These are phyloP conservation scores for Trametes maxima DNA, from an alignment of 768 basidiomycete species.

Conservation along the genomic window DNA sequence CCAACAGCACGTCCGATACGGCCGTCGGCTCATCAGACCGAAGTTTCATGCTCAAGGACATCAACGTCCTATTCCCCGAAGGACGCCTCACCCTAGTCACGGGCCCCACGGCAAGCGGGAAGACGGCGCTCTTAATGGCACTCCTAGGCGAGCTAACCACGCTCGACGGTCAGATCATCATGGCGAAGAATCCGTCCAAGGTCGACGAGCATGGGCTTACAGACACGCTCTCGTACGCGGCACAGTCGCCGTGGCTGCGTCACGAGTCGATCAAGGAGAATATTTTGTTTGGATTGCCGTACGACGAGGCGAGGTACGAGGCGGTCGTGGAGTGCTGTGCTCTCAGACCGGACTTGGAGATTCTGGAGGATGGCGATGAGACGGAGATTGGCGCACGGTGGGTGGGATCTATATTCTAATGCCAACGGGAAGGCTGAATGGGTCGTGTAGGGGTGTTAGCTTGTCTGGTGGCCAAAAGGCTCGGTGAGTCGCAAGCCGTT, in stretches of 20 bases:
- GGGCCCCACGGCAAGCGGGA: constrained; percentile 82
- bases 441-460: constrained; percentile 58
- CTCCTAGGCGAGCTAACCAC: constrained; percentile 73
- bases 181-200: constrained; percentile 63
- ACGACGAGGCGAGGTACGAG: constrained; percentile 72
- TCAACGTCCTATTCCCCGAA: constrained; percentile 71
- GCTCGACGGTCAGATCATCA: constrained; percentile 55
- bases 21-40: constrained; percentile 39
- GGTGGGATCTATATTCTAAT: constrained; percentile 11
- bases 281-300: constrained; percentile 58
- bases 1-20: constrained; percentile 24
- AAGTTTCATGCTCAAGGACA: constrained; percentile 67
- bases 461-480: constrained; percentile 85
- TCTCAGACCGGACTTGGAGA: constrained; percentile 74
- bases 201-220: constrained; percentile 63
- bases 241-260: constrained; percentile 51
- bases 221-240: constrained; percentile 51
- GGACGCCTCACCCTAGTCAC: constrained; percentile 71
- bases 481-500: constrained; percentile 42
- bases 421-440: not conserved
- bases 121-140: constrained; percentile 78
- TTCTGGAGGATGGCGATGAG: constrained; percentile 83
- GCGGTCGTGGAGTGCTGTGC: constrained; percentile 85
- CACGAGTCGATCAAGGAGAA: constrained; percentile 58
- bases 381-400: constrained; percentile 82